Percentiles rank a stretch among this genome's conserved stretches.
These are phyloP conservation scores for Gynandropsis gynandra DNA, from an alignment of 345 rosid species.

Conservation along the genomic window DNA sequence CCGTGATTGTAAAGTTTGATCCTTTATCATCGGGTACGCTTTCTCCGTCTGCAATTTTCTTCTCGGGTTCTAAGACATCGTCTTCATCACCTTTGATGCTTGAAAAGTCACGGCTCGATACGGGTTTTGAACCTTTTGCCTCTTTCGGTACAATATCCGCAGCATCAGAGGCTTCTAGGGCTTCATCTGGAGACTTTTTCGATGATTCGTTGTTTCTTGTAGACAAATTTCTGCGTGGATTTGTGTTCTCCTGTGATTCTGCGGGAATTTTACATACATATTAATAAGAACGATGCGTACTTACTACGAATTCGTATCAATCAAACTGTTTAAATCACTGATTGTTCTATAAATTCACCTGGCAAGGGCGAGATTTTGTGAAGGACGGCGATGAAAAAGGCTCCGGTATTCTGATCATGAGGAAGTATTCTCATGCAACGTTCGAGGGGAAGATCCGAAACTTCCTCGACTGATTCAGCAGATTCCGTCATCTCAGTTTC, in stretches of 20 bases:
- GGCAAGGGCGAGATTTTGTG: conserved; percentile 67
- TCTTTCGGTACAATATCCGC: no score
- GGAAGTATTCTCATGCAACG: conserved; percentile 87
- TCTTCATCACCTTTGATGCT: conserved; percentile 7
- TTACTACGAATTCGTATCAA: background rate
- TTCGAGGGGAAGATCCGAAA: conserved; percentile 69
- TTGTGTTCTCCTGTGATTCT: conserved; percentile 41
- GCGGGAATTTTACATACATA: conserved; percentile 11
- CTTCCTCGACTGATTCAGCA: conserved; percentile 42
- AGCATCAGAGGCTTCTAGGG: conserved; percentile 28
- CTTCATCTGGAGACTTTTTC: conserved; percentile 28
- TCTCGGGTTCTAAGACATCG: conserved; percentile 18
- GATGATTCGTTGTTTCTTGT: conserved; percentile 25
- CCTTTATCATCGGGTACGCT: conserved; percentile 34
- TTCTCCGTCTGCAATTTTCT: conserved; percentile 26
- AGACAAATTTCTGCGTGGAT: conserved; percentile 14
- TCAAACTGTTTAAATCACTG: no score
- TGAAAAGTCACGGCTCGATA: conserved; percentile 8
- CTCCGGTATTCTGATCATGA: conserved; percentile 94
- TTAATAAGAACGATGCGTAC: background rate
- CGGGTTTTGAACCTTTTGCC: conserved; percentile 32
- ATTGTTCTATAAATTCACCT: no score
- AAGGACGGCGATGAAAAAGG: conserved; percentile 84
- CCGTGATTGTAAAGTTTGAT: conserved; percentile 30
- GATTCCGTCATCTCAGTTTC: conserved; percentile 19